Evolutionary conservation across 2,329 filamentous ascomycete genomes (phyloP).

Genomic region (Paradendryphiella salina): DNA sequence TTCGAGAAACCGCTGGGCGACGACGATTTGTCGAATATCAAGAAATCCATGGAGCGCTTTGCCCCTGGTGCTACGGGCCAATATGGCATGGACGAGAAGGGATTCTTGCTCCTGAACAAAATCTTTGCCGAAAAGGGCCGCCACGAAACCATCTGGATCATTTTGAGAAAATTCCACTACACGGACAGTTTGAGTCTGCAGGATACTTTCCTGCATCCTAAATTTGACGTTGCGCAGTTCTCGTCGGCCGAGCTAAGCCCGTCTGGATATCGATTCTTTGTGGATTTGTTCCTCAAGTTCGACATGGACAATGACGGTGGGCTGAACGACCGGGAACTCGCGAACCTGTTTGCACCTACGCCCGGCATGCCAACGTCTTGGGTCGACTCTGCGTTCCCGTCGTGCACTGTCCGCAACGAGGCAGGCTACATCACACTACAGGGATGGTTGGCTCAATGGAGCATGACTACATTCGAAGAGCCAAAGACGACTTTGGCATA

Average conservation of each 20-base stretch:
- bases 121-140: constrained; percentile 96
- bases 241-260: constrained; percentile 93
- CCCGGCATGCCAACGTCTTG: constrained; percentile 86
- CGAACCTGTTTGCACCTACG: constrained; percentile 87
- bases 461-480: constrained; percentile 97
- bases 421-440: constrained; percentile 93
- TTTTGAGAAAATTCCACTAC: constrained; percentile 91
- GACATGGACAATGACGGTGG: constrained; percentile 98
- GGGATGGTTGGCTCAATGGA: constrained; percentile 98
- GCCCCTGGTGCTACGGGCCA: constrained; percentile 63
- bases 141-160: constrained; percentile 98
- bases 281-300: constrained; percentile 91
- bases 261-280: constrained; percentile 93
- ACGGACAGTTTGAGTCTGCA: constrained; percentile 92
- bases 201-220: constrained; percentile 88
- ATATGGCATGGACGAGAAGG: constrained; percentile 74
- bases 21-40: constrained; percentile 88
- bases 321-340: constrained; percentile 80
- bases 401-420: constrained; percentile 92
- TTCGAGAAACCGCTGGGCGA: constrained; percentile 84
- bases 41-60: constrained; percentile 75
- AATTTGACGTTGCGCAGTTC: constrained; percentile 89
- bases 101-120: constrained; percentile 90
- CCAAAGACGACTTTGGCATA: constrained; percentile 95
- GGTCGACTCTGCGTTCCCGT: constrained; percentile 86